Evolutionary conservation across 2,329 filamentous ascomycete genomes (phyloP).

Genomic region (Colletotrichum destructivum): DNA sequence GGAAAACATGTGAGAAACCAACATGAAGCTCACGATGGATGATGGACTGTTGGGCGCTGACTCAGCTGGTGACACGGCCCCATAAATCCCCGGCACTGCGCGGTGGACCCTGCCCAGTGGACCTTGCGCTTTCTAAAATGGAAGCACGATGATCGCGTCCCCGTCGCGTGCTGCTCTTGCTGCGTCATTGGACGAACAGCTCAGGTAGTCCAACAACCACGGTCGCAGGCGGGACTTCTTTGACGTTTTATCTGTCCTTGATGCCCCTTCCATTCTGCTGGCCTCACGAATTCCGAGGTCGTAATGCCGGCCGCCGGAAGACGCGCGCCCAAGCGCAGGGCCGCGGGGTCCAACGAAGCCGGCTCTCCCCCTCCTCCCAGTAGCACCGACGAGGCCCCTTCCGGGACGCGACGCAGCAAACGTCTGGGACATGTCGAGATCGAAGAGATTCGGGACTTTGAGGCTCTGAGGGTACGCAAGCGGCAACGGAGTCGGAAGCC

Average conservation of each 20-base stretch:
- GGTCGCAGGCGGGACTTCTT: neutral
- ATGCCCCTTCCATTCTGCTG: neutral
- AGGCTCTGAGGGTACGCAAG: constrained; percentile 1
- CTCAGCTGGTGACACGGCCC: neutral
- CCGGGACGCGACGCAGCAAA: constrained; percentile 22
- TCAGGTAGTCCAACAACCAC: neutral
- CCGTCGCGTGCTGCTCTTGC: neutral
- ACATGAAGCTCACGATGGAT: too few relatives aligned
- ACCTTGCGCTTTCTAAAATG: neutral
- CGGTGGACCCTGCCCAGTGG: neutral
- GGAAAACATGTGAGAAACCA: neutral
- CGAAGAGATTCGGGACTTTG: constrained; percentile 1
- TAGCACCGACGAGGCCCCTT: neutral
- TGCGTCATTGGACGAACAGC: constrained; percentile 13
- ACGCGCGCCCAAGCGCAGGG: too few relatives aligned
- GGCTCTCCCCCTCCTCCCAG: neutral
- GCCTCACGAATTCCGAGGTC: neutral
- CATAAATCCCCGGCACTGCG: neutral
- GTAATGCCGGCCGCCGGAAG: constrained; percentile 5
- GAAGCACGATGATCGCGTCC: constrained; percentile 4
- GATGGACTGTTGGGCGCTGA: neutral
- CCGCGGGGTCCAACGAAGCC: neutral
- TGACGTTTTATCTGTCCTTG: neutral
- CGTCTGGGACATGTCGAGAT: constrained; percentile 13
- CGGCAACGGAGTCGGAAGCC: neutral